phyloP scores from a whole-genome alignment of 108 stramenopile genomes.

The Mediolabrus comicus region DNA sequence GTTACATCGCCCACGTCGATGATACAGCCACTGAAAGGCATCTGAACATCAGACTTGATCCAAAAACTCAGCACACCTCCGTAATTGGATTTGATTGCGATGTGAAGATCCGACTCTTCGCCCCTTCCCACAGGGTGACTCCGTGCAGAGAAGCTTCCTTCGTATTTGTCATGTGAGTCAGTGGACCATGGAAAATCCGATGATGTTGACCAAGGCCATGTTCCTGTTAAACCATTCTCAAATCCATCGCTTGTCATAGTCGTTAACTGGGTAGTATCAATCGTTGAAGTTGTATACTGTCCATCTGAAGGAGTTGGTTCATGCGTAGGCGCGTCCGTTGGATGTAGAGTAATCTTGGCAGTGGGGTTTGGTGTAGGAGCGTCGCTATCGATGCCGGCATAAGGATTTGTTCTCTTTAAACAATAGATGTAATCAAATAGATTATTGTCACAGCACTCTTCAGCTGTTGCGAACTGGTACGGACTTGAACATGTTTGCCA shows the following conservation, averaged over 20 bases:
- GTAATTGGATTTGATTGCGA: constrained; percentile 10
- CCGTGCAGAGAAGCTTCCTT: constrained; percentile 19
- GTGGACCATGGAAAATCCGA: constrained; percentile 23
- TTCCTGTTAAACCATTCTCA: constrained; percentile 17
- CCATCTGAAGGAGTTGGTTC: no score
- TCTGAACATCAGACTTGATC: constrained; percentile 24
- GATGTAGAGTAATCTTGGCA: not conserved
- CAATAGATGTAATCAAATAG: constrained; percentile 22
- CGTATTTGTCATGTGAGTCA: not conserved
- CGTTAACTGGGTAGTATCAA: constrained; percentile 1
- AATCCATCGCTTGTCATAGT: constrained; percentile 19
- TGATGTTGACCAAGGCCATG: constrained; percentile 22
- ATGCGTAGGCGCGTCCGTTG: not conserved
- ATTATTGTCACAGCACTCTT: constrained; percentile 17
- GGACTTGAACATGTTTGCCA: constrained; percentile 15
- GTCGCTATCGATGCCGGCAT: not conserved
- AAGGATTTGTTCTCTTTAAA: constrained; percentile 8
- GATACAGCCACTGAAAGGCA: constrained; percentile 35
- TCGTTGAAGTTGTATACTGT: no score
- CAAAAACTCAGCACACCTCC: constrained; percentile 27
- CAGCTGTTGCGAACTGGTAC: constrained; percentile 11
- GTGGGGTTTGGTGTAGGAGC: not conserved
- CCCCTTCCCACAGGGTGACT: not conserved
- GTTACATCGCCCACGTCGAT: constrained; percentile 17
- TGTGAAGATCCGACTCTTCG: constrained; percentile 12